These are phyloP conservation scores for Lobosporangium transversale DNA, from an alignment of 192 early-diverging fungal genomes.

Conservation along the genomic window DNA sequence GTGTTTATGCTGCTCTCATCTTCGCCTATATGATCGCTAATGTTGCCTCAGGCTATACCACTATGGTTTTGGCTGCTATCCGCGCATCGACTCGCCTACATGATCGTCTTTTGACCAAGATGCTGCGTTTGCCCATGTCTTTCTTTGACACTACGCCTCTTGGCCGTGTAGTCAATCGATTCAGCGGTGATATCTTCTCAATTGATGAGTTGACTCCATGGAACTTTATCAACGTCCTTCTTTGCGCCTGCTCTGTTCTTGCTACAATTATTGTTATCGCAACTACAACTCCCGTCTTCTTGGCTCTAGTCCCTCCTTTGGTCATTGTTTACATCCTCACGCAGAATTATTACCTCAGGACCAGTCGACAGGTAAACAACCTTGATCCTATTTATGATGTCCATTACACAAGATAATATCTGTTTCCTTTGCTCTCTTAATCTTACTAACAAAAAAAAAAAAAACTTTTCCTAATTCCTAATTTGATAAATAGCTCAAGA, in stretches of 20 bases:
- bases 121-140: conserved; percentile 69
- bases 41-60: conserved; percentile 15
- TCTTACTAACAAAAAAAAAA: too few relatives aligned
- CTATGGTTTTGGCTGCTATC: conserved; percentile 55
- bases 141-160: conserved; percentile 75
- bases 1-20: conserved; percentile 33
- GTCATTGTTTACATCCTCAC: conserved; percentile 57
- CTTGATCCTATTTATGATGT: too few relatives aligned
- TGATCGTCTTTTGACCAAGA: conserved; percentile 69
- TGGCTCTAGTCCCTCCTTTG: conserved; percentile 63
- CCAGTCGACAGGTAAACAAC: conserved; percentile 70
- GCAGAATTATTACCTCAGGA: conserved; percentile 73
- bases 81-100: conserved; percentile 72
- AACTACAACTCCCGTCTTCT: conserved; percentile 56
- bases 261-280: conserved; percentile 58
- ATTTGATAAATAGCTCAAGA: conserved; percentile 76
- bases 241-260: conserved; percentile 48
- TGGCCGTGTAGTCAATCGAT: conserved; percentile 82
- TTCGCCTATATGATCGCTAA: conserved; percentile 34
- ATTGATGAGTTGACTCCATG: conserved; percentile 77
- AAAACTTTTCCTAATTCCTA: too few relatives aligned
- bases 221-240: conserved; percentile 59
- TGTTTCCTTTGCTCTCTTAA: too few relatives aligned
- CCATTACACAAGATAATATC: too few relatives aligned
- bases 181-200: conserved; percentile 87